These are phyloP conservation scores for Podaxis rugospora DNA, from an alignment of 768 basidiomycete species.

Conservation along the genomic window DNA sequence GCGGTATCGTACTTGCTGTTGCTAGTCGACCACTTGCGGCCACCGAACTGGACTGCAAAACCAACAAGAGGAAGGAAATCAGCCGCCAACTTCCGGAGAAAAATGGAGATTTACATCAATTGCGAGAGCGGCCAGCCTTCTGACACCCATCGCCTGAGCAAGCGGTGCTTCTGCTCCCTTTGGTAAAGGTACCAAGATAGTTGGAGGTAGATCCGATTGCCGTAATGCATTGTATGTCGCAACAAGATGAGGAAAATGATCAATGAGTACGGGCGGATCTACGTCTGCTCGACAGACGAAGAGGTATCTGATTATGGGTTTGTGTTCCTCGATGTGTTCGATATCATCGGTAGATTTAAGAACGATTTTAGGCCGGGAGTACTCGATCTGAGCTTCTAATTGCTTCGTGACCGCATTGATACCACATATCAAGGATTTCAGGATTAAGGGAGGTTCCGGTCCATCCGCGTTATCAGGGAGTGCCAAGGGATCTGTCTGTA, in stretches of 20 bases:
- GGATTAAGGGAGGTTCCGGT: conserved; percentile 30
- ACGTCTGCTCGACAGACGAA: conserved; percentile 75
- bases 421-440: conserved; percentile 55
- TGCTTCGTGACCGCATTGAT: conserved; percentile 77
- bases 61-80: not conserved
- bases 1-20: conserved; percentile 34
- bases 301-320: conserved; percentile 35
- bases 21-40: conserved; percentile 33
- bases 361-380: conserved; percentile 10
- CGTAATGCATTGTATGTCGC: conserved; percentile 65
- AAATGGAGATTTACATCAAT: conserved; percentile 49
- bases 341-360: conserved; percentile 19
- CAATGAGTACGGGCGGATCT: conserved; percentile 65
- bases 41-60: conserved; percentile 17
- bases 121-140: conserved; percentile 62
- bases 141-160: conserved; percentile 58
- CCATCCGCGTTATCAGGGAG: not conserved
- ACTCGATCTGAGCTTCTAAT: conserved; percentile 54
- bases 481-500: not conserved
- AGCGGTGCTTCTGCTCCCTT: conserved; percentile 60
- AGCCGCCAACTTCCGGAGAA: not conserved
- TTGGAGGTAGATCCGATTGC: conserved; percentile 12
- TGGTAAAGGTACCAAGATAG: conserved; percentile 48
- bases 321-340: conserved; percentile 10
- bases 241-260: conserved; percentile 73